Evolutionary conservation across 2,329 filamentous ascomycete genomes (phyloP).

Genomic region (Pseudocercospora fijiensis): DNA sequence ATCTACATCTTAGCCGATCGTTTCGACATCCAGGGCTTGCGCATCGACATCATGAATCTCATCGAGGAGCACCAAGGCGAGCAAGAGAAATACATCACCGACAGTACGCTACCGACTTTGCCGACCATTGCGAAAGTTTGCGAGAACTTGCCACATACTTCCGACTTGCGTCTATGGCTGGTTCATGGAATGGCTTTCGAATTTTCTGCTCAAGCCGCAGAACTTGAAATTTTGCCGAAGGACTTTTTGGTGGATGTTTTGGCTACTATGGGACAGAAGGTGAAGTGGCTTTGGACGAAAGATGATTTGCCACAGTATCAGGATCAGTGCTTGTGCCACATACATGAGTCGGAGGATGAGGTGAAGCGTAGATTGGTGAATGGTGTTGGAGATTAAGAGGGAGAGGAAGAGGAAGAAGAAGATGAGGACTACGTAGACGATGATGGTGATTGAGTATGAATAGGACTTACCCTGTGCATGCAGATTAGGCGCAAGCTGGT

Average conservation of each 20-base stretch:
- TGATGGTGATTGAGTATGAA: neutral
- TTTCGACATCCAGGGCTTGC: slow-evolving; percentile 5
- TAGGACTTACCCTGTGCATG: neutral
- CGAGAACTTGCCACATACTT: neutral
- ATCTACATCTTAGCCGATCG: slow-evolving; percentile 12
- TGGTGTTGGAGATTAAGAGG: neutral
- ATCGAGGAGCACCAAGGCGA: neutral
- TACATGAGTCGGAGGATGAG: neutral
- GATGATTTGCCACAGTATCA: neutral
- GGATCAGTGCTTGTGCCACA: neutral
- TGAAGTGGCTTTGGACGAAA: neutral
- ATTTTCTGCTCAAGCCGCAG: neutral
- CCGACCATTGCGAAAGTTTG: neutral
- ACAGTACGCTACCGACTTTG: neutral
- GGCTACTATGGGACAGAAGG: neutral
- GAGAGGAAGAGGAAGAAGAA: neutral
- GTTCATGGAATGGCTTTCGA: neutral
- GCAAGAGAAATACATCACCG: neutral
- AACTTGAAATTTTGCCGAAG: neutral
- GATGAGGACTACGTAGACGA: neutral
- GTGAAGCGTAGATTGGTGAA: neutral
- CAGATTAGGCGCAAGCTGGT: neutral
- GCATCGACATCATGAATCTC: neutral
- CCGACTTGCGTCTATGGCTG: neutral
- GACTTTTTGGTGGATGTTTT: neutral